Evolutionary conservation across 2,329 filamentous ascomycete species (phyloP).

Genomic region (Penicillium sp.): DNA sequence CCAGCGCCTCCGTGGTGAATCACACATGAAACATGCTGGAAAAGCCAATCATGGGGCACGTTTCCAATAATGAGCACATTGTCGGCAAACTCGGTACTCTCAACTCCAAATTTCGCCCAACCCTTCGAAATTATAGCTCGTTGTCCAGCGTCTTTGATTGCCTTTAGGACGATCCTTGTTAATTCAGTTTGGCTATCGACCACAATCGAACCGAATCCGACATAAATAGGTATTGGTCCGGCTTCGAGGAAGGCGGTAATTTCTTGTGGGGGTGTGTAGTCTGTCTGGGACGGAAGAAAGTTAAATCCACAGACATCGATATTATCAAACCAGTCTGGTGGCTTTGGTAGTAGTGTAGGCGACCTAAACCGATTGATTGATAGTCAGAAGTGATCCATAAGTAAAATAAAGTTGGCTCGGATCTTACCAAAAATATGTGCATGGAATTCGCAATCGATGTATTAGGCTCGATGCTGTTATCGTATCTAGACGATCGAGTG

Average conservation of each 20-base stretch:
- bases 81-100: conserved; percentile 67
- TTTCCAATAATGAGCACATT: conserved; percentile 81
- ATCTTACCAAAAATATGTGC: conserved; percentile 80
- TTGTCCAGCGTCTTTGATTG: conserved; percentile 64
- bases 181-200: conserved; percentile 71
- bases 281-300: conserved; percentile 66
- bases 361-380: conserved; percentile 50
- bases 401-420: background rate
- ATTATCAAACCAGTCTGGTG: conserved; percentile 69
- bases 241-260: conserved; percentile 64
- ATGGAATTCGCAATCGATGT: conserved; percentile 71
- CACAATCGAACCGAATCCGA: conserved; percentile 81
- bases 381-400: background rate
- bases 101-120: conserved; percentile 80
- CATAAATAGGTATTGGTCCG: conserved; percentile 73
- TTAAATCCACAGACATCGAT: conserved; percentile 75
- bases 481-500: conserved; percentile 72
- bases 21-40: conserved; percentile 74
- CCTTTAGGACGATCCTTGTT: conserved; percentile 70
- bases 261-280: conserved; percentile 64
- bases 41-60: conserved; percentile 85
- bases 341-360: conserved; percentile 71
- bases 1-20: conserved; percentile 89
- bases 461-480: conserved; percentile 82
- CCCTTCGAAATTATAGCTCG: conserved; percentile 81